A percentile compares a stretch with the other conserved stretches of the same genome.
phyloP scores from a whole-genome alignment of 2,329 filamentous ascomycete species.

The Clonostachys byssicola region DNA sequence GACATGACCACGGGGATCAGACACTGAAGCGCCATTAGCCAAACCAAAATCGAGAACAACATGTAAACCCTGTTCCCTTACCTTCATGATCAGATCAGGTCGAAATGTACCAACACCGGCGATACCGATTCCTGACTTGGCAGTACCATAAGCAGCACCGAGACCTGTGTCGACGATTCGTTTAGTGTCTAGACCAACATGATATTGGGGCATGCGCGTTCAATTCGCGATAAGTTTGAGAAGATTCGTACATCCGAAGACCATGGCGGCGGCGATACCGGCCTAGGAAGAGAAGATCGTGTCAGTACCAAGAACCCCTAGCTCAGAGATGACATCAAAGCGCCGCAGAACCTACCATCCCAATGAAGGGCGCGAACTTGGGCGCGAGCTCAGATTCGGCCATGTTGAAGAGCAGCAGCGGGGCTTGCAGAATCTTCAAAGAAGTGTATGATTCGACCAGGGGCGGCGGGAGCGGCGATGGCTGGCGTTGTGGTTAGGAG shows the following conservation, averaged over 20 bases:
- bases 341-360: slow-evolving; percentile 62
- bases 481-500: too few species aligned
- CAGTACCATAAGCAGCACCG: slow-evolving; percentile 82
- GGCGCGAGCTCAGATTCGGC: slow-evolving; percentile 59
- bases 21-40: slow-evolving; percentile 46
- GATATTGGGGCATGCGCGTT: slow-evolving; percentile 9
- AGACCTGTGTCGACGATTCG: slow-evolving; percentile 32
- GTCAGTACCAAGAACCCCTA: neutral
- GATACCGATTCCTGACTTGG: slow-evolving; percentile 85
- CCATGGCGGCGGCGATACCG: slow-evolving; percentile 78
- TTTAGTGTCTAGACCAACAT: slow-evolving; percentile 4
- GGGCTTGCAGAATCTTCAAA: too few species aligned
- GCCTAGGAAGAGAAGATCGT: slow-evolving; percentile 40
- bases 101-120: slow-evolving; percentile 80
- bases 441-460: too few species aligned
- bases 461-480: too few species aligned
- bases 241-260: slow-evolving; percentile 67
- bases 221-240: slow-evolving; percentile 6
- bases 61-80: slow-evolving; percentile 20
- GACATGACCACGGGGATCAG: slow-evolving; percentile 94
- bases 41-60: neutral
- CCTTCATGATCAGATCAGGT: slow-evolving; percentile 90
- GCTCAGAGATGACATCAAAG: slow-evolving; percentile 4
- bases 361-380: slow-evolving; percentile 83
- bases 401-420: slow-evolving; percentile 27